Percentiles rank a stretch among this genome's conserved stretches.
Evolutionary conservation across 202 grass and related monocot species (phyloP).

Genomic region (Brachypodium distachyon): DNA sequence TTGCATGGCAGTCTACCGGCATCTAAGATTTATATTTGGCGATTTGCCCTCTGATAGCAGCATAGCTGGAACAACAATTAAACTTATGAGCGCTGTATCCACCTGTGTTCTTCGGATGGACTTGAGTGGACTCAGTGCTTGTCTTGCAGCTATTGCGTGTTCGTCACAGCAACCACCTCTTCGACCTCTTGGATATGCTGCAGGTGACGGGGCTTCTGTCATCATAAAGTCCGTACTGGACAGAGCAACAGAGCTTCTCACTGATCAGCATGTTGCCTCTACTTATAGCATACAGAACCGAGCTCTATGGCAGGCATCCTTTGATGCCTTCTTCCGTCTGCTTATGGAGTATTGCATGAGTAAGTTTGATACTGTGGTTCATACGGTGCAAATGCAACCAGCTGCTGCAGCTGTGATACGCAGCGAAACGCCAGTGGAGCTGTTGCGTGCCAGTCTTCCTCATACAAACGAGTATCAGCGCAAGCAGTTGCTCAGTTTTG

Average conservation of each 20-base stretch:
- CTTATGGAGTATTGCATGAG: slow-evolving; percentile 58
- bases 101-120: slow-evolving; percentile 54
- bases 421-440: slow-evolving; percentile 68
- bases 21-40: slow-evolving; percentile 64
- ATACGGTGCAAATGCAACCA: slow-evolving; percentile 26
- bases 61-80: slow-evolving; percentile 35
- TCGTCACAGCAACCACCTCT: slow-evolving; percentile 77
- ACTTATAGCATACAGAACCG: slow-evolving; percentile 31
- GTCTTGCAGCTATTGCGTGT: slow-evolving; percentile 72
- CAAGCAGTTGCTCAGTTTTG: slow-evolving; percentile 55
- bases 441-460: slow-evolving; percentile 77
- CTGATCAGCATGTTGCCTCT: slow-evolving; percentile 26
- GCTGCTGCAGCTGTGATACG: slow-evolving; percentile 26
- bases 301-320: slow-evolving; percentile 70
- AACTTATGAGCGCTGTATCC: slow-evolving; percentile 43
- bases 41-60: slow-evolving; percentile 35
- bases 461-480: slow-evolving; percentile 83
- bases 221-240: slow-evolving; percentile 70
- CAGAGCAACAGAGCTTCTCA: slow-evolving; percentile 55
- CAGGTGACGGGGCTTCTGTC: slow-evolving; percentile 60
- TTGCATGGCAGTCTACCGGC: slow-evolving; percentile 77
- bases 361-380: slow-evolving; percentile 65
- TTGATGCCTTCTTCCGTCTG: slow-evolving; percentile 64
- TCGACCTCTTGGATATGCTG: slow-evolving; percentile 47
- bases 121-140: slow-evolving; percentile 58